Evolutionary conservation across 306 rosid species (phyloP).

Genomic region (Amphicarpaea edgeworthii): DNA sequence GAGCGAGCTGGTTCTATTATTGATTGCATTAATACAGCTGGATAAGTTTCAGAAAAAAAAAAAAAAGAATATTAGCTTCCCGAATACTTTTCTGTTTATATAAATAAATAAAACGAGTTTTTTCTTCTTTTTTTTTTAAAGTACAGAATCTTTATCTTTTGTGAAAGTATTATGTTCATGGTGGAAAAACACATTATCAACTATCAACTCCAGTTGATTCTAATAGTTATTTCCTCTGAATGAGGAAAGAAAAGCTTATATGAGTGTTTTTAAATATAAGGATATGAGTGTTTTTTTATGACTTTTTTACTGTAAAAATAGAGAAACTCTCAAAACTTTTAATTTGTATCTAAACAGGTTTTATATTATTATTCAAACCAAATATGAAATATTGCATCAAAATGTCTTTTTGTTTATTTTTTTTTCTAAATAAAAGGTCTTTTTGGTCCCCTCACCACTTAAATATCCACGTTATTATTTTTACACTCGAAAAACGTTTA

Average conservation of each 20-base stretch:
- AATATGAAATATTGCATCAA: conserved; percentile 36
- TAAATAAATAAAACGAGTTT: neutral
- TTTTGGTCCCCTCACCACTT: conserved; percentile 32
- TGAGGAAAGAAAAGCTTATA: conserved; percentile 23
- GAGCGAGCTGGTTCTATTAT: conserved; percentile 18
- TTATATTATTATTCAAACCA: conserved; percentile 22
- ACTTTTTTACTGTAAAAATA: too few species aligned
- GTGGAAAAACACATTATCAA: conserved; percentile 18
- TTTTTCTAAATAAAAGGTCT: too few species aligned
- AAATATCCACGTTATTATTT: conserved; percentile 38
- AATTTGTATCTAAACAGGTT: too few species aligned
- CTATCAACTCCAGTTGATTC: neutral
- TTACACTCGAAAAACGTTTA: neutral
- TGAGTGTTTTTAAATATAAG: too few species aligned
- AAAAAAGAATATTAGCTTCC: conserved; percentile 33
- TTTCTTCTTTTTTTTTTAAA: neutral
- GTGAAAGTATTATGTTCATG: conserved; percentile 15
- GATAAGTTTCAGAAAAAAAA: conserved; percentile 26
- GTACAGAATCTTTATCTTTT: conserved; percentile 21
- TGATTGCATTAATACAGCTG: conserved; percentile 53
- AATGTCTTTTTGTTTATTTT: conserved; percentile 26
- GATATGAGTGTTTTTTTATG: too few species aligned
- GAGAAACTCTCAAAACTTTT: too few species aligned
- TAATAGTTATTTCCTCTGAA: conserved; percentile 12
- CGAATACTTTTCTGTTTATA: neutral